phyloP scores from a whole-genome alignment of 2,329 filamentous ascomycete genomes.

The Tolypocladium pustulatum region DNA sequence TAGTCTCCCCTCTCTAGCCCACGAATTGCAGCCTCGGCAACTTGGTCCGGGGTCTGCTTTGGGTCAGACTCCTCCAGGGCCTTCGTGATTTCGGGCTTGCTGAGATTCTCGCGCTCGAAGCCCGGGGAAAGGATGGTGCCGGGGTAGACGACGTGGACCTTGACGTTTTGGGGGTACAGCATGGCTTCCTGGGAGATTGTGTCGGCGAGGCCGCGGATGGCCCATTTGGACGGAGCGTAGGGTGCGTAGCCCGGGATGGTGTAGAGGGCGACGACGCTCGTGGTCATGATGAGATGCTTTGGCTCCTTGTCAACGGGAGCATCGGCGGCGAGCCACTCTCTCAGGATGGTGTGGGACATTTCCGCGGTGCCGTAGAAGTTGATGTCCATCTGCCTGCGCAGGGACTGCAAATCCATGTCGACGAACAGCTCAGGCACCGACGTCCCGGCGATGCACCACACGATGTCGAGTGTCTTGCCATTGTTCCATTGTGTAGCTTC shows the following conservation, averaged over 20 bases:
- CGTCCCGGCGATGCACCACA: constrained; percentile 82
- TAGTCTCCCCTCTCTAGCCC: constrained; percentile 75
- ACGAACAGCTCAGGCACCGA: constrained; percentile 67
- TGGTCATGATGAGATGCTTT: constrained; percentile 81
- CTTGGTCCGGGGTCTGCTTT: constrained; percentile 65
- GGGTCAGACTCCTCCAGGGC: constrained; percentile 76
- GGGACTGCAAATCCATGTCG: constrained; percentile 55
- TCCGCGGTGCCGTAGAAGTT: constrained; percentile 85
- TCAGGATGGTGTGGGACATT: constrained; percentile 71
- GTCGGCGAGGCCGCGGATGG: constrained; percentile 74
- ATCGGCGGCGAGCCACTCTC: constrained; percentile 56
- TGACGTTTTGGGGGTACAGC: constrained; percentile 75
- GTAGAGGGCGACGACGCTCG: constrained; percentile 64
- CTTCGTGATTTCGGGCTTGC: constrained; percentile 72
- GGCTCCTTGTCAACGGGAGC: constrained; percentile 34
- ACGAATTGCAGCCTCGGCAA: constrained; percentile 58
- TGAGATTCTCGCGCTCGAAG: constrained; percentile 61
- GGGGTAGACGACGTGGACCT: constrained; percentile 73
- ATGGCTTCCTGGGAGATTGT: constrained; percentile 73
- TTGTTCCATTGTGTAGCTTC: constrained; percentile 74
- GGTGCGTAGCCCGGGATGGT: constrained; percentile 72
- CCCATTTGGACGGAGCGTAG: constrained; percentile 78
- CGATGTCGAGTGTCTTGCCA: constrained; percentile 62
- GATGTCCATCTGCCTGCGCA: constrained; percentile 77
- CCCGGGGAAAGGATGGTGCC: constrained; percentile 74